Evolutionary conservation across 2,329 filamentous ascomycete genomes (phyloP).

Genomic region (Talaromyces marneffei): DNA sequence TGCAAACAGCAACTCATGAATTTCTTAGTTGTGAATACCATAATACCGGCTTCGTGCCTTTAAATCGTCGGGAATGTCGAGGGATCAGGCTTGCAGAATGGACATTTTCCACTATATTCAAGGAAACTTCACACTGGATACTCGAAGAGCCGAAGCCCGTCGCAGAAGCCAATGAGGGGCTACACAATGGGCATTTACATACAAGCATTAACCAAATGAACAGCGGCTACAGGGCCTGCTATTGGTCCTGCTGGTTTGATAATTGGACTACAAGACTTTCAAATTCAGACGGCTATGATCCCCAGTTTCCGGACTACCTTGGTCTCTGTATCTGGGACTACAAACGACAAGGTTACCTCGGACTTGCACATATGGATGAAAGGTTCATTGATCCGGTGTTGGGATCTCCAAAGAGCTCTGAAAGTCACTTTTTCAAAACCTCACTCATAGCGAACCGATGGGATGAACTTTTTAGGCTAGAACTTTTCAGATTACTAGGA

Average conservation of each 20-base stretch:
- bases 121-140: not conserved
- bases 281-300: not conserved
- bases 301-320: not conserved
- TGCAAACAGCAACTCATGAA: not conserved
- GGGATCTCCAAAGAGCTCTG: not conserved
- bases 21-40: not conserved
- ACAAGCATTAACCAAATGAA: not conserved
- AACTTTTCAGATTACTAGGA: not conserved
- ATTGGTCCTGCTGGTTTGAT: not conserved
- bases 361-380: not conserved
- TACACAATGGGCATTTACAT: not conserved
- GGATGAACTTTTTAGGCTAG: not conserved
- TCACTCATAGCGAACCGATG: not conserved
- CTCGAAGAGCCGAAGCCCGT: not conserved
- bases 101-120: not conserved
- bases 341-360: not conserved
- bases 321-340: slow-evolving; percentile 4
- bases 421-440: not conserved
- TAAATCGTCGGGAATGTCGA: not conserved
- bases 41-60: not conserved
- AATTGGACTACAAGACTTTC: not conserved
- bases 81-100: not conserved
- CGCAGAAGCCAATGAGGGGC: not conserved
- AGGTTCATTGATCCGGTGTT: not conserved
- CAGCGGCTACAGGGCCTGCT: not conserved